Evolutionary conservation across 1,284 basidiomycete species (phyloP), one percentile per base, ranked within the genome.

Genomic region (Coniferiporia sulphurascens): DNA sequence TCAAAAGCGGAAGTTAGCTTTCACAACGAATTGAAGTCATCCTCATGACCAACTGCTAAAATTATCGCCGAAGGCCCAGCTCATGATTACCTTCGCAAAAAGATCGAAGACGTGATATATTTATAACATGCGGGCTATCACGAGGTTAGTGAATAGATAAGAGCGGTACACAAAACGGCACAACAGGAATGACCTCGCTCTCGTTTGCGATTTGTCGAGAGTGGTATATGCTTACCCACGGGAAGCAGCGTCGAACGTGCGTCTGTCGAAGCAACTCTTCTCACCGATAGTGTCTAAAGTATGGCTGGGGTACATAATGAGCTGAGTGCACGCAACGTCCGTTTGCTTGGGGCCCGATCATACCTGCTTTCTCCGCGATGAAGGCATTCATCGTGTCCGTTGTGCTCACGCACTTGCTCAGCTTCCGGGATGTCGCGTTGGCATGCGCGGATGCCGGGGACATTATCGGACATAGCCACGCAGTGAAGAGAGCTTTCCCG

Each of bases 401-500:
- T 32, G 34, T 36, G 19, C 36, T 58, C 21, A 19, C 27, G 13
- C 12, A 9, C 27, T 6, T 52, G 13, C 1, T 58, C 19, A 34
- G 17, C 36, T 36, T 58, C 19, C 8, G 35, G 12, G 35, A 8
- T 9, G 13, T 27, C 22, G n/a, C 22, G 9, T 6, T 21, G 17
- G 49, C 56, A 15, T 58, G 56, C 32, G 10, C 56, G 12, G 61
- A 27, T 19, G 61, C 50, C 17, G 65, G 43, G 4, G 65, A 71
- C 55, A 64, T 68, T 21, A 27, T 27, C 15, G 38, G 38, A 41
- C 78, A 79, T 55, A 71, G 67, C 19, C 75, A 81, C 61, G 65
- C 58, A 45, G 27, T 41, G 72, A 75, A 73, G 64, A 77, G 81
- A 60, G 73, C 77, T 46, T 72, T 73, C 57, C 76, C 81, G 0